Conservation (phyloP, 2,329 filamentous ascomycete species). For the Phaeomoniella chlamydospora region DNA sequence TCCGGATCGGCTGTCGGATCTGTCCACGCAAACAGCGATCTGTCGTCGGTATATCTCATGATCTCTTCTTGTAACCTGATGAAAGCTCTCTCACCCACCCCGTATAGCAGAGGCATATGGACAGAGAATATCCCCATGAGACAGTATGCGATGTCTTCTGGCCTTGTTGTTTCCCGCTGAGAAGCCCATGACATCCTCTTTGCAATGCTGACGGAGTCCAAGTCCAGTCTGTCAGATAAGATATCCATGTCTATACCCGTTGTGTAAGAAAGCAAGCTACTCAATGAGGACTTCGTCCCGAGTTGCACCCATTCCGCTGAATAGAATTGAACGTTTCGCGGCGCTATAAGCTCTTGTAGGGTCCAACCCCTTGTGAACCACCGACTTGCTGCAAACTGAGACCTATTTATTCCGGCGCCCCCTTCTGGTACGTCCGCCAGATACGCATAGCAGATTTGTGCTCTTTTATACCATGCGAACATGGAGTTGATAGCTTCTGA, state of each 20-base stretch:
- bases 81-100: constrained; percentile 12
- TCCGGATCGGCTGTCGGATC: neutral
- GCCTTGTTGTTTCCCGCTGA: constrained; percentile 8
- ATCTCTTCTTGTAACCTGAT: constrained; percentile 15
- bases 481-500: constrained; percentile 8
- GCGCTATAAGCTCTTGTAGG: constrained; percentile 8
- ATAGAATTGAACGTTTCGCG: constrained; percentile 1
- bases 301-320: constrained; percentile 1
- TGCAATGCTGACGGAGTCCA: constrained; percentile 5
- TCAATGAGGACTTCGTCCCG: neutral
- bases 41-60: constrained; percentile 11
- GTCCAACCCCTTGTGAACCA: constrained; percentile 7
- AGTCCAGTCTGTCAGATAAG: neutral
- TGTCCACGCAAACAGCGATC: constrained; percentile 7
- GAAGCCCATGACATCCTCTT: constrained; percentile 13
- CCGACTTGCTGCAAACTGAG: constrained; percentile 1
- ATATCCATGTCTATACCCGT: neutral
- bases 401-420: neutral
- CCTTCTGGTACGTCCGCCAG: constrained; percentile 1
- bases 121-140: constrained; percentile 13
- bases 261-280: neutral
- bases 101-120: constrained; percentile 13
- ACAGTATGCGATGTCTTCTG: constrained; percentile 14
- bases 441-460: constrained; percentile 8
- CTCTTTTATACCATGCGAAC: constrained; percentile 9